phyloP scores from a whole-genome alignment of 306 rosid genomes.

The Phaseolus lunatus region DNA sequence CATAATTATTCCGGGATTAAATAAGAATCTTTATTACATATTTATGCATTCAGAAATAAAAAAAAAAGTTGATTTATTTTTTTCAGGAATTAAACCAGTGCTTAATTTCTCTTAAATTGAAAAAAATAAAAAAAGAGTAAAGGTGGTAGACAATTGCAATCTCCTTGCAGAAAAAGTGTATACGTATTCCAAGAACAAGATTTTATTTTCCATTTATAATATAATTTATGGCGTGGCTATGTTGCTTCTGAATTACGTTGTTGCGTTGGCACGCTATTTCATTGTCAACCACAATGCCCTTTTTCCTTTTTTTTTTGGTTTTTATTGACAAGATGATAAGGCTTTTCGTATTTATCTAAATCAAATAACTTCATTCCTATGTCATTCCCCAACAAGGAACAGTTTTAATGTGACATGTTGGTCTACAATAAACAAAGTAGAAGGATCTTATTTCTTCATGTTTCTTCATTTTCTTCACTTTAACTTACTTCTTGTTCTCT shows the following conservation, averaged over 20 bases:
- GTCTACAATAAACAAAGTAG: background rate
- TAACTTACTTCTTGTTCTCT: background rate
- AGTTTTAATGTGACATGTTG: conserved; percentile 2
- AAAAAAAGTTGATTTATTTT: no score
- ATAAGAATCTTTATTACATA: no score
- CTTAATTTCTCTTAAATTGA: no score
- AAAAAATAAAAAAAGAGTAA: background rate
- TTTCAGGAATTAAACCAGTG: no score
- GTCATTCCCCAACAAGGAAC: conserved; percentile 1
- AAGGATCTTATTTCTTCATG: conserved; percentile 5
- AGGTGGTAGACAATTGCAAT: background rate
- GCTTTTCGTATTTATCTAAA: background rate
- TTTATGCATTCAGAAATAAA: no score
- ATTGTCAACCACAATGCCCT: background rate
- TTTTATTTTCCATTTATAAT: background rate
- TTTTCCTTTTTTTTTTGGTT: background rate
- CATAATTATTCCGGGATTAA: no score
- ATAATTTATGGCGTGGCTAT: background rate
- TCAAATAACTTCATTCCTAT: conserved; percentile 2
- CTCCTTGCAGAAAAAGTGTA: background rate
- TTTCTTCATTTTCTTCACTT: conserved; percentile 26
- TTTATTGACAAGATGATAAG: background rate
- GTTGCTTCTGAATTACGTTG: conserved; percentile 21
- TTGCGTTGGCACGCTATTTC: conserved; percentile 21
- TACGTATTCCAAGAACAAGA: background rate